Evolutionary conservation across 2,329 filamentous ascomycete genomes (phyloP), one percentile per base, ranked within the genome.

Genomic region (Fusarium kyushuense): DNA sequence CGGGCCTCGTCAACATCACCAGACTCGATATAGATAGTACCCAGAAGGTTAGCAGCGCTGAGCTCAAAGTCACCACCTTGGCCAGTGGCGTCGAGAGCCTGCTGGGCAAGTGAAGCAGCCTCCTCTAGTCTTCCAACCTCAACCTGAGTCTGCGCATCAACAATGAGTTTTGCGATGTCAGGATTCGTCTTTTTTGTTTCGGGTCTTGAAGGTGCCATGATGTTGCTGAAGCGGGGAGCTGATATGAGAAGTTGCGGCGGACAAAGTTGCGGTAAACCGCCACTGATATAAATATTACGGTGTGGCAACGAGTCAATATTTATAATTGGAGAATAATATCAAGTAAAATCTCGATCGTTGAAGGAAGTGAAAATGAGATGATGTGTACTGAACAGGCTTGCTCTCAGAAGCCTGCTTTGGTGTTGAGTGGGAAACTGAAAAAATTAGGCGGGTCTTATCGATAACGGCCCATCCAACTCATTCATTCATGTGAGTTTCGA

Each of bases 1-100:
- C 91, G 86, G 41, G 95, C 95, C 17, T 87, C 82, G 54, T 95
- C 91, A 54, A 92, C 84, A 43, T 97, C 92, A 65, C 96, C 94
- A 5, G 92, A 80, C 76, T 97, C 93, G 58, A 97, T 86, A 72
- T 89, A 86, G 74, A 96, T 93, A 74, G 96, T 92, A 55, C 92
- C 94, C 23, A 96, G 85, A 33, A 97, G 82, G 70, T 91, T 92
- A 49, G 94, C 81, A 1, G 92, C 91, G 13, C 89, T 84, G 17
- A 93, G 83, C 45, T 86, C 85, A 67, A 80, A 80, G 52, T 84
- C 83, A 69, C 84, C 83, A 38, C 78, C 80, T 16, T 76, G 69
- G 5, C 82, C 82, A 5, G 82, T 82, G 12, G 76, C 71, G 10
- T 81, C 78, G 35, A 84, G 80, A 4, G 84, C 84, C 27, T 78